Evolutionary conservation across 2,329 filamentous ascomycete genomes (phyloP).

Genomic region (Fusarium beomiforme): DNA sequence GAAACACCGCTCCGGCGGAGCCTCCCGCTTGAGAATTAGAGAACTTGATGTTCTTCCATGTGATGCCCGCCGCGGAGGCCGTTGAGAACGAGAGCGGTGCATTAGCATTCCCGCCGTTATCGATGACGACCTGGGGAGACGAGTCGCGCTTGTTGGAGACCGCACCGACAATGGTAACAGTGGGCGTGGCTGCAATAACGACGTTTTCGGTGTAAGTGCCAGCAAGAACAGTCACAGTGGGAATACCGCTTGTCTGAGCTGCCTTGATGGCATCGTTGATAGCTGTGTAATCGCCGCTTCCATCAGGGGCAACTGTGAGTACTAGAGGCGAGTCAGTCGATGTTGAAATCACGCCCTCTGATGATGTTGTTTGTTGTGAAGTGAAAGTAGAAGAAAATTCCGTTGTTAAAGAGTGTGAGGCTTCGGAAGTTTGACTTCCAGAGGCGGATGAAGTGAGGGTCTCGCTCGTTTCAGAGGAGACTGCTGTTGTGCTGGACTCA

Average conservation of each 20-base stretch:
- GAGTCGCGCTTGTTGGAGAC: conserved; percentile 45
- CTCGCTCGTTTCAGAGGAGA: neutral
- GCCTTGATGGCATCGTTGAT: conserved; percentile 56
- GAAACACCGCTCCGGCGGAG: conserved; percentile 1
- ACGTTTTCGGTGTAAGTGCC: conserved; percentile 58
- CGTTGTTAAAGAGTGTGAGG: conserved; percentile 4
- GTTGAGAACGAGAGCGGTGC: conserved; percentile 17
- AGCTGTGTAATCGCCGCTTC: conserved; percentile 55
- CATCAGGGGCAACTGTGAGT: conserved; percentile 56
- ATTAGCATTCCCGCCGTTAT: conserved; percentile 9
- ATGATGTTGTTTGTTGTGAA: conserved; percentile 22
- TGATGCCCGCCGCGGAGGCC: neutral
- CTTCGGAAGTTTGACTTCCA: neutral
- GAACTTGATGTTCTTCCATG: conserved; percentile 37
- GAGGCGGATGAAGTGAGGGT: neutral
- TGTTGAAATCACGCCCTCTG: conserved; percentile 14
- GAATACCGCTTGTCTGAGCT: conserved; percentile 50
- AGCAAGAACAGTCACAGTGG: conserved; percentile 55
- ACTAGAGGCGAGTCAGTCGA: conserved; percentile 39
- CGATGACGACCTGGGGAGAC: conserved; percentile 15
- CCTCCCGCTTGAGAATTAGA: conserved; percentile 17
- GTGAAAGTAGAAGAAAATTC: conserved; percentile 18
- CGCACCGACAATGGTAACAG: conserved; percentile 55
- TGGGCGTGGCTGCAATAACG: conserved; percentile 50
- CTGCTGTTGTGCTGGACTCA: neutral